Percentiles rank a stretch among this genome's conserved stretches.
Conservation (phyloP, 2,329 filamentous ascomycete genomes). For the Niveomyces coronatus region DNA sequence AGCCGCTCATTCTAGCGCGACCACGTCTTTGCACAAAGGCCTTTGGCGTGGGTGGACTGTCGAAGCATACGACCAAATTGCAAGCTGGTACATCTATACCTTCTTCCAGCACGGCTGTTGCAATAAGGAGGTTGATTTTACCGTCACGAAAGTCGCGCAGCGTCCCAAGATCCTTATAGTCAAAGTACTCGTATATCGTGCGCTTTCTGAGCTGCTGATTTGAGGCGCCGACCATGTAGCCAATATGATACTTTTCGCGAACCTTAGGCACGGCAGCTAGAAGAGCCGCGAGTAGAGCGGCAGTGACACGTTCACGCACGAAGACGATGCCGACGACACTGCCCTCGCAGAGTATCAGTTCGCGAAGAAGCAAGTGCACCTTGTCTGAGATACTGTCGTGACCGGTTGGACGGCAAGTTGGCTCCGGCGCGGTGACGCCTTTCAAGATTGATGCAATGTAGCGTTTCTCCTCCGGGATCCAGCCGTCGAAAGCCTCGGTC, state of each 20-base stretch:
- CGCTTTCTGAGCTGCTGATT: conserved; percentile 23
- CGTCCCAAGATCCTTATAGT: conserved; percentile 21
- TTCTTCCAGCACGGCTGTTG: conserved; percentile 56
- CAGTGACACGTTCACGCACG: conserved; percentile 51
- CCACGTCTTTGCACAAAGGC: conserved; percentile 49
- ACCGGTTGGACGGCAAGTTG: conserved; percentile 12
- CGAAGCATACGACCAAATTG: conserved; percentile 51
- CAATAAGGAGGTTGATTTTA: conserved; percentile 46
- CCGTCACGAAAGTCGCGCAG: conserved; percentile 42
- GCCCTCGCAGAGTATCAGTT: conserved; percentile 34
- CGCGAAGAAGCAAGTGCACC: conserved; percentile 38
- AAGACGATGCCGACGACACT: conserved; percentile 53
- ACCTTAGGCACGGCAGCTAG: conserved; percentile 41
- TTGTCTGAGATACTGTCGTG: conserved; percentile 43
- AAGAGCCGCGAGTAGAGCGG: conserved; percentile 48
- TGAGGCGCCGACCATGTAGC: conserved; percentile 46
- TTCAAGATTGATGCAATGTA: conserved; percentile 43
- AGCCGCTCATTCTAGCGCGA: conserved; percentile 39
- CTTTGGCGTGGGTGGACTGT: conserved; percentile 38
- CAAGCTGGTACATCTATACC: conserved; percentile 58
- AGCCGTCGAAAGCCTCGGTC: conserved; percentile 25
- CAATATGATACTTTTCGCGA: conserved; percentile 36
- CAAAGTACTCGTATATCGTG: conserved; percentile 30
- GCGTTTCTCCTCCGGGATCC: conserved; percentile 39
- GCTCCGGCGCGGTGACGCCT: conserved; percentile 21